A percentile compares a stretch with the other conserved stretches of the same genome.
Evolutionary conservation across 495 filamentous ascomycete species (phyloP).

Genomic region (Tuber melanosporum): DNA sequence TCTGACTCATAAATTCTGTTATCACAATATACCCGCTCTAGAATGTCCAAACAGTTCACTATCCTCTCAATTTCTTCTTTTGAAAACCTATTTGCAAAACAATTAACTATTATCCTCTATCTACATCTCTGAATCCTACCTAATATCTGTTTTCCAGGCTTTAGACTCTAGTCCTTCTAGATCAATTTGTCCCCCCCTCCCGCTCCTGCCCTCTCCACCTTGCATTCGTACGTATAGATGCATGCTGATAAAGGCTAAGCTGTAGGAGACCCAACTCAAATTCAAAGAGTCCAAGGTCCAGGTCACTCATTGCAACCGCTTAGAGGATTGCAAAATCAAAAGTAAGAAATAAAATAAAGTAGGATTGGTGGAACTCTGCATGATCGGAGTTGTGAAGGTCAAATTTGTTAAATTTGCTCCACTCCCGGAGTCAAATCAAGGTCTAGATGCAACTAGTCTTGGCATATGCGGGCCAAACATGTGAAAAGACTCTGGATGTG

Average conservation of each 20-base stretch:
- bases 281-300: too few species aligned
- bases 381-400: neutral
- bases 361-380: neutral
- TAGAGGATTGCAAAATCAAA: neutral
- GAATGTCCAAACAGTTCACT: too few species aligned
- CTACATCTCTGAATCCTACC: too few species aligned
- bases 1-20: too few species aligned
- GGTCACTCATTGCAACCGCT: neutral
- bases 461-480: neutral
- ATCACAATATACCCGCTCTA: too few species aligned
- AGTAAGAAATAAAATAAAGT: neutral
- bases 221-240: neutral
- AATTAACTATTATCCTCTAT: too few species aligned
- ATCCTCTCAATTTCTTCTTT: too few species aligned
- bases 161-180: neutral
- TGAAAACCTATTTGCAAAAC: too few species aligned
- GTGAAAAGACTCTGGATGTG: neutral
- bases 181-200: neutral
- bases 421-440: neutral
- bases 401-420: neutral
- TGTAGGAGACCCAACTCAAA: neutral
- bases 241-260: neutral
- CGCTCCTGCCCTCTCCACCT: neutral
- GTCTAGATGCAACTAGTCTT: neutral
- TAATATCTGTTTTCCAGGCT: neutral